These are phyloP conservation scores for Chytridium lagenaria DNA, from an alignment of 371 early-diverging fungal genomes.

Conservation along the genomic window DNA sequence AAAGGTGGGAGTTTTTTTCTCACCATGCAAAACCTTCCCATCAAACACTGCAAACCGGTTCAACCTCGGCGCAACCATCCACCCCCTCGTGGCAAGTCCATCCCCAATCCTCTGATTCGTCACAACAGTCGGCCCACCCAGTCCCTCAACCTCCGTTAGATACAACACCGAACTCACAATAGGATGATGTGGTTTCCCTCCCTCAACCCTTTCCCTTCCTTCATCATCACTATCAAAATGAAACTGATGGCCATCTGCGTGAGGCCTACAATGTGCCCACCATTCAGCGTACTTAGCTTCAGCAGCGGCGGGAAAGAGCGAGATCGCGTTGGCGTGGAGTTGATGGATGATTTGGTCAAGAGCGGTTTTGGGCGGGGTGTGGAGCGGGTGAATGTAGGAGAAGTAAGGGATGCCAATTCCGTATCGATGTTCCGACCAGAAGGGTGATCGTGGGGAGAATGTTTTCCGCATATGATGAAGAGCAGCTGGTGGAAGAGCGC, in stretches of 20 bases:
- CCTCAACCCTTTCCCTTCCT: slow-evolving; percentile 15
- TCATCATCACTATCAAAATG: slow-evolving; percentile 43
- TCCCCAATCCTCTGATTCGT: slow-evolving; percentile 19
- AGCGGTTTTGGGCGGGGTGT: slow-evolving; percentile 13
- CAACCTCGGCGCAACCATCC: slow-evolving; percentile 2
- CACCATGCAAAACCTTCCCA: slow-evolving; percentile 13
- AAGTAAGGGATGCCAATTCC: slow-evolving; percentile 38
- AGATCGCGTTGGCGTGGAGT: slow-evolving; percentile 17
- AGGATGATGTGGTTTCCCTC: slow-evolving; percentile 7
- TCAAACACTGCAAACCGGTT: slow-evolving; percentile 6
- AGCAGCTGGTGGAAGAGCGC: slow-evolving; percentile 23
- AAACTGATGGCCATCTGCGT: slow-evolving; percentile 37
- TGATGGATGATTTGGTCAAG: slow-evolving; percentile 30
- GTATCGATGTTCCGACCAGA: slow-evolving; percentile 40
- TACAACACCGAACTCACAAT: neutral
- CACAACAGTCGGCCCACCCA: slow-evolving; percentile 14
- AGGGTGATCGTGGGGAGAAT: slow-evolving; percentile 15
- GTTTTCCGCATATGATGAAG: slow-evolving; percentile 20
- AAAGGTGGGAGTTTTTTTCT: neutral
- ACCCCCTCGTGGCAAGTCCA: neutral
- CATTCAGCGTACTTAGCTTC: slow-evolving; percentile 34
- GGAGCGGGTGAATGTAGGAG: slow-evolving; percentile 27
- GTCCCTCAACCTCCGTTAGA: neutral
- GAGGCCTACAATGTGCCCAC: slow-evolving; percentile 38
- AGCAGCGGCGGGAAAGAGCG: slow-evolving; percentile 28